Conservation (phyloP, 495 filamentous ascomycete genomes). For the Talaromyces thailandensis region DNA sequence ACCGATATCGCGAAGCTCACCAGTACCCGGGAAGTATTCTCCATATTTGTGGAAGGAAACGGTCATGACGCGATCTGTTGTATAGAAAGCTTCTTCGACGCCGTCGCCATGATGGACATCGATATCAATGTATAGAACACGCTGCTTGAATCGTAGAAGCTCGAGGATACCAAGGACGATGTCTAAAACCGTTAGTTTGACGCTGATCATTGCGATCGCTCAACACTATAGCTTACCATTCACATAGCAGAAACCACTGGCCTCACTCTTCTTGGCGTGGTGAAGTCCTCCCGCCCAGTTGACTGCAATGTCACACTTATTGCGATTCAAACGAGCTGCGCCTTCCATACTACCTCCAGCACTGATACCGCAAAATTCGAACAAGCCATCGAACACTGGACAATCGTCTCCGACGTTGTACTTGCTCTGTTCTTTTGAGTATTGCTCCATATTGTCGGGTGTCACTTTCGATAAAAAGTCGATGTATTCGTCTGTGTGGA, state of each 20-base stretch:
- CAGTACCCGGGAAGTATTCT: conserved; percentile 97
- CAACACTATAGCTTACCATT: conserved; percentile 55
- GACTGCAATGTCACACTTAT: conserved; percentile 93
- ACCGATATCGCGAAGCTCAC: conserved; percentile 90
- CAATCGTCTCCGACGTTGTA: conserved; percentile 99
- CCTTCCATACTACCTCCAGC: conserved; percentile 97
- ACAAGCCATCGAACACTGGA: conserved; percentile 94
- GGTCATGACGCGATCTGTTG: conserved; percentile 97
- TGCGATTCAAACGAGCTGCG: conserved; percentile 80
- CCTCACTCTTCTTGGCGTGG: conserved; percentile 95
- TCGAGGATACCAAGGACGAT: conserved; percentile 96
- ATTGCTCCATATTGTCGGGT: conserved; percentile 96
- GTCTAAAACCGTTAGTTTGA: conserved; percentile 42
- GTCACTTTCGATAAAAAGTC: conserved; percentile 95
- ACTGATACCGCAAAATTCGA: conserved; percentile 96
- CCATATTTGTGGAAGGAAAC: conserved; percentile 98
- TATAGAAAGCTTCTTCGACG: conserved; percentile 96
- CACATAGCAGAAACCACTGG: conserved; percentile 95
- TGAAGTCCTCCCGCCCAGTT: conserved; percentile 98
- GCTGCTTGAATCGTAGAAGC: conserved; percentile 84
- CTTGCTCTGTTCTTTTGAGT: conserved; percentile 83
- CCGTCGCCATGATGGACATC: conserved; percentile 98
- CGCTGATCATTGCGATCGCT: background rate
- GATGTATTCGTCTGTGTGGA: conserved; percentile 98
- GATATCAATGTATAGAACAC: conserved; percentile 96